Evolutionary conservation across 805 yeast species (phyloP), one percentile per base, ranked within the genome.

Genomic region (Kodamaea fukazawae): DNA sequence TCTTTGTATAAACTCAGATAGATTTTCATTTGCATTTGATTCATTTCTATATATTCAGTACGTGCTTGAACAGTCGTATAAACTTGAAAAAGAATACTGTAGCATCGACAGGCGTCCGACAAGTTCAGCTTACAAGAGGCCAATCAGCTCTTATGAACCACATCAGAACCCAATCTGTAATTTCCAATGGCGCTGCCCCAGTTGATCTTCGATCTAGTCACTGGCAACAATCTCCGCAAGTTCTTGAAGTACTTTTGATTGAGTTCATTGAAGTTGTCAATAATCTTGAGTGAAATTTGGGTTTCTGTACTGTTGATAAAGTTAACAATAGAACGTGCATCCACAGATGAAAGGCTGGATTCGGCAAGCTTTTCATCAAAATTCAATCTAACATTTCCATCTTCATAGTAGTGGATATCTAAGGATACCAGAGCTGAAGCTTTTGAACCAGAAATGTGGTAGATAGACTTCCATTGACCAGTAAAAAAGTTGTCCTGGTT

Each of bases 111-210:
- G n/a, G n/a, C n/a, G n/a, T n/a, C n/a, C n/a, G n/a, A n/a, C n/a
- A n/a, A n/a, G n/a, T n/a, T n/a, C n/a, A n/a, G n/a, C n/a, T n/a
- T n/a, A n/a, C n/a, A n/a, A n/a, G n/a, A n/a, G 27, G 11, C 27
- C 27, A 23, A 23, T 9, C 27, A 23, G 11, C 27, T 23, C 41
- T 60, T 58, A 44, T 67, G 62, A 14, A 67, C 82, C 25, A 82
- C 89, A 56, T 85, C 90, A 48, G 80, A 81, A 12, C 98, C 98
- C 32, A 91, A 69, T 54, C 87, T 78, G 65, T 90, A 90, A 57
- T 82, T 86, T 12, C 95, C 95, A 51, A 88, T 86, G 8, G 96
- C 87, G 55, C 79, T 86, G 22, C 96, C 96, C 99, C 99, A 91
- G 59, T 87, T 86, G 54, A 91, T 83, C 59, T 85, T 89, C 12